Evolutionary conservation across 2,329 filamentous ascomycete species (phyloP).

Genomic region (Daldinia eschscholtzii): DNA sequence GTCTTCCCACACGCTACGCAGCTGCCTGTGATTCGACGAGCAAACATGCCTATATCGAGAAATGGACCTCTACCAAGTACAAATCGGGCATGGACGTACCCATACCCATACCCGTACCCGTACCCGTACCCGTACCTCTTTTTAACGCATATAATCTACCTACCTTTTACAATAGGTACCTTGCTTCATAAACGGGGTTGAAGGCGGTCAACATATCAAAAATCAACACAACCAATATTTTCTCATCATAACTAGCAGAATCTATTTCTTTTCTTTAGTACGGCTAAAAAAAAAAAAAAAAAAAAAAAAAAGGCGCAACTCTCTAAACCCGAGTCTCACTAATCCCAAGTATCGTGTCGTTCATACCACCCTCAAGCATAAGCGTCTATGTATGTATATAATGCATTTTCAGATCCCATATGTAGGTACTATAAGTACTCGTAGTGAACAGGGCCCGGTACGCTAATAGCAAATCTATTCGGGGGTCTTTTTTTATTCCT

Average conservation of each 20-base stretch:
- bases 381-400: neutral
- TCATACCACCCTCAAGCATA: neutral
- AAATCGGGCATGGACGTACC: slow-evolving; percentile 5
- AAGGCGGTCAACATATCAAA: neutral
- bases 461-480: slow-evolving; percentile 22
- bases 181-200: neutral
- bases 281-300: too few relatives aligned
- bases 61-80: slow-evolving; percentile 11
- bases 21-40: slow-evolving; percentile 50
- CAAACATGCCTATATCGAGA: slow-evolving; percentile 18
- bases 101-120: slow-evolving; percentile 12
- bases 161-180: neutral
- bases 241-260: neutral
- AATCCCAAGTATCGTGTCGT: neutral
- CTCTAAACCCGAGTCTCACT: neutral
- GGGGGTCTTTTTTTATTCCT: slow-evolving; percentile 14
- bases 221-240: neutral
- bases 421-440: neutral
- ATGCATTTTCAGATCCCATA: neutral
- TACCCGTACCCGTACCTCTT: neutral
- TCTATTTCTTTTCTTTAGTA: too few relatives aligned
- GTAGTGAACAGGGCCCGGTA: slow-evolving; percentile 5
- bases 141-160: neutral
- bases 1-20: slow-evolving; percentile 50
- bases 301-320: too few relatives aligned